Conservation (phyloP, 208 protist genomes). For the Trypanosoma melophagium region DNA sequence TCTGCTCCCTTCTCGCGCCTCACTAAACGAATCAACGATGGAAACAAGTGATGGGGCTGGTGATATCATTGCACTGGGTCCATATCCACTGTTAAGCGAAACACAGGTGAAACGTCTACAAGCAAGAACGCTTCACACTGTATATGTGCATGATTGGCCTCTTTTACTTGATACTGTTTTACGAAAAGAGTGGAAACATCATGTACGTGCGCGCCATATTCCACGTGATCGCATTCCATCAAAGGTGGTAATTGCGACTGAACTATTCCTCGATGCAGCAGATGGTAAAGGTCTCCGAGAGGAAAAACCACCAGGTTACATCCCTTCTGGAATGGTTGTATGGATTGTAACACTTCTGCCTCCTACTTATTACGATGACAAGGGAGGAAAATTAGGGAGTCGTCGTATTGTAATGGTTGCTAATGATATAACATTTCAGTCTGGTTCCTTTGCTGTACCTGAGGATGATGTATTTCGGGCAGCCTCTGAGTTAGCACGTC, state of each 20-base stretch:
- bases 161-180: slow-evolving; percentile 87
- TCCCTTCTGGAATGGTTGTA: slow-evolving; percentile 93
- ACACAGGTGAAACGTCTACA: slow-evolving; percentile 81
- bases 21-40: neutral
- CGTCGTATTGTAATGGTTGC: slow-evolving; percentile 95
- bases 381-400: slow-evolving; percentile 32
- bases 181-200: slow-evolving; percentile 69
- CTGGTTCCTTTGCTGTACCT: slow-evolving; percentile 94
- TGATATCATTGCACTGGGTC: slow-evolving; percentile 36
- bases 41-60: neutral
- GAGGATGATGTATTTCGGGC: slow-evolving; percentile 95
- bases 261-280: slow-evolving; percentile 46
- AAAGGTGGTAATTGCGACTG: slow-evolving; percentile 34
- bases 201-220: slow-evolving; percentile 42
- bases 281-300: slow-evolving; percentile 36
- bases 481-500: slow-evolving; percentile 84
- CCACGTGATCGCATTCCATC: slow-evolving; percentile 32
- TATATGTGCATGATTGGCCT: slow-evolving; percentile 96
- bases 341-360: slow-evolving; percentile 92
- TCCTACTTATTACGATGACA: slow-evolving; percentile 81
- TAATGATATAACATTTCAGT: slow-evolving; percentile 98
- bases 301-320: slow-evolving; percentile 16
- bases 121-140: slow-evolving; percentile 85
- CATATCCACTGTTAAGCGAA: slow-evolving; percentile 70
- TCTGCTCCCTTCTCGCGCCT: slow-evolving; percentile 29